Percentiles rank a stretch among this genome's conserved stretches.
These are phyloP conservation scores for Stromatinia cepivora DNA, from an alignment of 2,329 filamentous ascomycete genomes.

Conservation along the genomic window DNA sequence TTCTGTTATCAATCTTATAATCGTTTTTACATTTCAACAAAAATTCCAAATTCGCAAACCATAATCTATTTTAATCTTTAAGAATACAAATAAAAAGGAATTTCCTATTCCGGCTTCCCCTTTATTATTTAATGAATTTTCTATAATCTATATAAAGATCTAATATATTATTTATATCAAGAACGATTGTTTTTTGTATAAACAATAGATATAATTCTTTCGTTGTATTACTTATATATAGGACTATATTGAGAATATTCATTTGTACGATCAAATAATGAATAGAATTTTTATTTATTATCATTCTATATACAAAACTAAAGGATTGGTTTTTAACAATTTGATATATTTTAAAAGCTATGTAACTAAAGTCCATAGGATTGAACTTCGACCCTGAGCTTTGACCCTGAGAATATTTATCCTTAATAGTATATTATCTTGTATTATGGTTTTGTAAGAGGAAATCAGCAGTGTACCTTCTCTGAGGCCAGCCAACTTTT, in stretches of 20 bases:
- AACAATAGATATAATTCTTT: constrained; percentile 25
- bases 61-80: background rate
- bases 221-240: constrained; percentile 25
- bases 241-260: constrained; percentile 29
- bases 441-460: too few species aligned
- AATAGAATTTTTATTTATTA: constrained; percentile 21
- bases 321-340: constrained; percentile 3
- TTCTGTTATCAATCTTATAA: constrained; percentile 19
- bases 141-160: constrained; percentile 13
- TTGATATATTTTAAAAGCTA: background rate
- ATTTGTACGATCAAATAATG: constrained; percentile 22
- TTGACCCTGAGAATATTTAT: background rate
- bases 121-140: constrained; percentile 9
- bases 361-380: constrained; percentile 22
- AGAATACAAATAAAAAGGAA: background rate
- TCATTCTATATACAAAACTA: background rate
- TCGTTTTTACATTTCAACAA: constrained; percentile 12
- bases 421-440: background rate
- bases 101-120: background rate
- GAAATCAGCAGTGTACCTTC: too few species aligned
- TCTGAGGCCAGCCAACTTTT: too few species aligned
- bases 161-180: constrained; percentile 24
- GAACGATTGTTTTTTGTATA: constrained; percentile 8
- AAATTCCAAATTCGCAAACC: constrained; percentile 10
- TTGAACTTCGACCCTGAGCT: constrained; percentile 21